Evolutionary conservation across 495 filamentous ascomycete species (phyloP).

Genomic region (Tetracladium setigerum): DNA sequence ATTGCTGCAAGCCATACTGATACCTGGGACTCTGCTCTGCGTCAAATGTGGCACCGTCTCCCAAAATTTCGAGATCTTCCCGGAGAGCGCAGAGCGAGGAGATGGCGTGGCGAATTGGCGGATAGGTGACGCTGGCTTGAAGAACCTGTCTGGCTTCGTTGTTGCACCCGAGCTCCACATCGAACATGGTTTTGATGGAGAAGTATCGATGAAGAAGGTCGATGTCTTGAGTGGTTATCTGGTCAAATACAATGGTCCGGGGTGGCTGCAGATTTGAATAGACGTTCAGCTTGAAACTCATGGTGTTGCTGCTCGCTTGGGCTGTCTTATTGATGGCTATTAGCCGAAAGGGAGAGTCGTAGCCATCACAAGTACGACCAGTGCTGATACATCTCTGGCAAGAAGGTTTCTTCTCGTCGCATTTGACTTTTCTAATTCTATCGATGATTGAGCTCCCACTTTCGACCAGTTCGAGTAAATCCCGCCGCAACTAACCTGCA

Average conservation of each 20-base stretch:
- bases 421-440: conserved; percentile 27
- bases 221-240: conserved; percentile 22
- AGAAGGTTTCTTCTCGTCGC: conserved; percentile 27
- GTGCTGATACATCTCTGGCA: conserved; percentile 29
- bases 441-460: conserved; percentile 18
- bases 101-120: conserved; percentile 29
- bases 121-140: conserved; percentile 28
- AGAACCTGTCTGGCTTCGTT: conserved; percentile 26
- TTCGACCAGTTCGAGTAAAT: conserved; percentile 12
- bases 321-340: conserved; percentile 14
- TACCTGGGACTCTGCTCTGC: conserved; percentile 23
- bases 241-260: conserved; percentile 28
- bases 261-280: conserved; percentile 38
- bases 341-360: conserved; percentile 26
- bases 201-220: conserved; percentile 39
- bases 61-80: conserved; percentile 25
- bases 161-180: conserved; percentile 43
- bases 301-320: conserved; percentile 16
- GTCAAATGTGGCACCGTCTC: conserved; percentile 17
- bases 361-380: conserved; percentile 22
- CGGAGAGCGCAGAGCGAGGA: conserved; percentile 30
- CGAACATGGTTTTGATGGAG: conserved; percentile 43
- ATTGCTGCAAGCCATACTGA: conserved; percentile 36
- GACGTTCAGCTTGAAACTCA: conserved; percentile 25
- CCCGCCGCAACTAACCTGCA: conserved; percentile 28